Evolutionary conservation across 805 yeast genomes (phyloP), one percentile per base, ranked within the genome.

Genomic region (Diddensiella caesifluorescens): DNA sequence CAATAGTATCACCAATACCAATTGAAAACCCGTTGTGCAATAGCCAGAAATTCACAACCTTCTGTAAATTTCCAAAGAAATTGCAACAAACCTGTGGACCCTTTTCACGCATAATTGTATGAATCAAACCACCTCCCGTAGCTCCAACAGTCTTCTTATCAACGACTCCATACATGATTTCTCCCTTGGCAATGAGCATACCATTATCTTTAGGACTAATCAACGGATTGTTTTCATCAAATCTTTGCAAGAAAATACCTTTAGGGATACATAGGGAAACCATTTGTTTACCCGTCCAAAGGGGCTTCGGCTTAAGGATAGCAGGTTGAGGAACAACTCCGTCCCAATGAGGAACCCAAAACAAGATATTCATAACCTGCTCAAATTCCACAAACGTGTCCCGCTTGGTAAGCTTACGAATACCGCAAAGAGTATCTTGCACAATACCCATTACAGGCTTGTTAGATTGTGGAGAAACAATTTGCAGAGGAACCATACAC

Each of bases 391-490:
- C 70, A 57, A 89, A 92, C 33, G 70, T 75, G 61, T 92, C 98
- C 63, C 95, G 80, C 49, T 86, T 68, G 0, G 98, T 90, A 84
- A 92, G 77, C 63, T 92, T 92, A 68, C 98, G 81, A 41, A 90
- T 74, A 70, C 98, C 99, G 76, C 97, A 88, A 52, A 92, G 71
- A 0, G 99, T 89, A 67, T 92, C 99, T 71, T 92, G 99, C 49
- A 92, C 98, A 71, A 92, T 92, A 70, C 99, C 99, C 99, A 92
- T 92, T 51, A 95, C 96, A 28, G 99, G 99, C 67, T 92, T 92
- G 64, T 92, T 92, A 2, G 96, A 86, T 67, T 92, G 99, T 9
- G 99, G 97, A 13, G 97, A 88, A 29, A 92, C 95, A 73, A 92
- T 92, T 66, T 92, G 98, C 44, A 89, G 72, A 5, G 98, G 98